Conservation (phyloP, 2,329 filamentous ascomycete genomes). For the Corynespora cassiicola region DNA sequence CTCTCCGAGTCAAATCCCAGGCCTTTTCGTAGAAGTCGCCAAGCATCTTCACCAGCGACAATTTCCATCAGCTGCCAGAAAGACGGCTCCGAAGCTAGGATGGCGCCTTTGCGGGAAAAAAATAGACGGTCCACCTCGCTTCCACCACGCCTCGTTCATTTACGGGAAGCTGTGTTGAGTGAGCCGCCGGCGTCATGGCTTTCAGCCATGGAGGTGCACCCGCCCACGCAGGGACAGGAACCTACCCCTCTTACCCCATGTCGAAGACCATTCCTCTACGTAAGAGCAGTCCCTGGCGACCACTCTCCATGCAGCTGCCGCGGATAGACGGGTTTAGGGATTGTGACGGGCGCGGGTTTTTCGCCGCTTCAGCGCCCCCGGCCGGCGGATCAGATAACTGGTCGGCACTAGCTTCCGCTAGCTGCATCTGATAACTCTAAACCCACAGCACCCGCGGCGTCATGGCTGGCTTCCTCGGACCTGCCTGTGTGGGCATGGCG, state of each 20-base stretch:
- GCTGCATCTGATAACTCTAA: constrained; percentile 43
- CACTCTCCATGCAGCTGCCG: no score
- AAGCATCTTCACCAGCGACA: constrained; percentile 27
- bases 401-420: constrained; percentile 16
- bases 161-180: no score
- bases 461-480: constrained; percentile 19
- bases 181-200: constrained; percentile 5
- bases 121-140: no score
- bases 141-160: no score
- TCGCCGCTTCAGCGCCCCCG: constrained; percentile 18
- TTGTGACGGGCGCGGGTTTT: constrained; percentile 5
- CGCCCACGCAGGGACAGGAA: not conserved
- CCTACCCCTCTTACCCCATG: not conserved
- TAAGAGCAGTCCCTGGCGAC: no score
- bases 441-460: constrained; percentile 9
- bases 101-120: no score
- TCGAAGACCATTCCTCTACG: constrained; percentile 2
- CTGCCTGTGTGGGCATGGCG: constrained; percentile 22
- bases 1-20: constrained; percentile 15
- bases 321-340: not conserved
- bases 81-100: no score
- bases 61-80: no score
- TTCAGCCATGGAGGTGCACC: no score
- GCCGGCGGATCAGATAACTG: constrained; percentile 39
- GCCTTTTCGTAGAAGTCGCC: constrained; percentile 27